Conservation (phyloP, 1,139 yeast species). For the Yamadazyma membranifaciens region DNA sequence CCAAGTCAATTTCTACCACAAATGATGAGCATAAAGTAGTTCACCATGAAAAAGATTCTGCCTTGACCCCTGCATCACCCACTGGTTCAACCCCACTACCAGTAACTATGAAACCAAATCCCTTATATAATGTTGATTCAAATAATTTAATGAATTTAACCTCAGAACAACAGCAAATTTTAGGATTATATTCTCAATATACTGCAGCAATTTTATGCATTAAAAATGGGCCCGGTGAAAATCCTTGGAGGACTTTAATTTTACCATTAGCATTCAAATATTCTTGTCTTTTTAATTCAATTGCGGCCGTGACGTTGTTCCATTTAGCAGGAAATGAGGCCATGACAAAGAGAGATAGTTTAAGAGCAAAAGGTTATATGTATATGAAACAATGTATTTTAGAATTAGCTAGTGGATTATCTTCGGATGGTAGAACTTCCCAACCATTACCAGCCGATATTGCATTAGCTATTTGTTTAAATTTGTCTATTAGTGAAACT, state of each 20-base stretch:
- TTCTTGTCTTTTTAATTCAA: slow-evolving; percentile 57
- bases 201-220: slow-evolving; percentile 65
- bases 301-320: slow-evolving; percentile 65
- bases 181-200: slow-evolving; percentile 38
- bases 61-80: not conserved
- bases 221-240: slow-evolving; percentile 60
- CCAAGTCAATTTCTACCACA: not conserved
- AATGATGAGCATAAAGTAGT: not conserved
- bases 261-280: slow-evolving; percentile 55
- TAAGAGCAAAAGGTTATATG: slow-evolving; percentile 49
- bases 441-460: slow-evolving; percentile 58
- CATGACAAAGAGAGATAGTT: slow-evolving; percentile 33
- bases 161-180: slow-evolving; percentile 34
- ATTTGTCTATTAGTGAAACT: slow-evolving; percentile 62
- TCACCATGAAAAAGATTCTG: not conserved
- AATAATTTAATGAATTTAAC: slow-evolving; percentile 8
- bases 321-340: slow-evolving; percentile 50
- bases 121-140: slow-evolving; percentile 4
- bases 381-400: slow-evolving; percentile 62
- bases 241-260: slow-evolving; percentile 64
- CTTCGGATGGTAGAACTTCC: slow-evolving; percentile 21
- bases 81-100: slow-evolving; percentile 7
- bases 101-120: slow-evolving; percentile 3
- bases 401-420: slow-evolving; percentile 57
- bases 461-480: slow-evolving; percentile 62